Evolutionary conservation across 2,329 filamentous ascomycete species (phyloP), one percentile per base, ranked within the genome.

Genomic region (Fusarium xyrophilum): DNA sequence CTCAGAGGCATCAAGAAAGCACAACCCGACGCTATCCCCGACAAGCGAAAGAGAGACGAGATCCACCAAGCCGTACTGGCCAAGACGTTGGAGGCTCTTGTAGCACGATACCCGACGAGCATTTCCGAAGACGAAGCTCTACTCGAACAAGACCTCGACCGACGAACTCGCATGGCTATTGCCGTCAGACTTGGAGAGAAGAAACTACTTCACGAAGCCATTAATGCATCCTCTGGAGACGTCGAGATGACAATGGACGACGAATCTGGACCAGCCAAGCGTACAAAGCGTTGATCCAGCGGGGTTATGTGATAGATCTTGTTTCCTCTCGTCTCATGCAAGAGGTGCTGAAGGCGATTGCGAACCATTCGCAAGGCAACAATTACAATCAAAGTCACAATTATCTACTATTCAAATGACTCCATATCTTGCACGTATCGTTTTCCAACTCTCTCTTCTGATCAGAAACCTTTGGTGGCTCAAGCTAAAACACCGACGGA

Each of bases 101-200:
- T 80, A 7, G 74, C 78, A 5, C 75, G 82, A 50, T 85, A 85
- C 54, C 63, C 77, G 5, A 84, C 83, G 2, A 79, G 74, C 23
- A 71, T 78, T n/a, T 72, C 73, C 1, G 76, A 83, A 39, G 83
- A 85, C 54, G 73, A 79, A 51, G 59, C 73, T n/a, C 67, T 83
- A 1, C 73, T 84, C 23, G 62, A 73, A 14, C 63, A 70, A 8
- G 68, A 68, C 17, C 59, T 82, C 10, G 65, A 66, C 6, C 71
- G 79, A 32, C 79, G 84, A 51, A 76, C 77, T 17, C 81, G 79
- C 43, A 91, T 91, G 88, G 91, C 91, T 0, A 73, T 89, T 25
- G 80, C 86, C 52, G 90, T 93, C 36, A 85, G 92, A 62, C 78
- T 89, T 5, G 92, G 91, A 17, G 92, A 95, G 78, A 93, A 93